Conservation (phyloP, 202 grass and related monocot genomes). For the Musa balbisiana region DNA sequence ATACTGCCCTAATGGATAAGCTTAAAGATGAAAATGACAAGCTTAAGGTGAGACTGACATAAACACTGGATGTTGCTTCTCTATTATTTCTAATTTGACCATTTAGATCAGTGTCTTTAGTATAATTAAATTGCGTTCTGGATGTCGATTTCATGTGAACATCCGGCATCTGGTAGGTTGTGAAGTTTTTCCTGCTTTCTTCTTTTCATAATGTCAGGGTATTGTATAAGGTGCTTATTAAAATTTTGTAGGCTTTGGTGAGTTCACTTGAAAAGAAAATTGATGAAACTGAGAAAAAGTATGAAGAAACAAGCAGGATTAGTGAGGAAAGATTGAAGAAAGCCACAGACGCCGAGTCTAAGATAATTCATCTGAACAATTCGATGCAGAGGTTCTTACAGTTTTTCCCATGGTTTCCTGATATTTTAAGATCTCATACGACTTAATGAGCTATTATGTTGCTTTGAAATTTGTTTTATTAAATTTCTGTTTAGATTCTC, state of each 20-base stretch:
- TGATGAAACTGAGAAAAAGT: slow-evolving; percentile 86
- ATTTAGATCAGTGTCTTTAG: background rate
- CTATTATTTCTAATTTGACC: background rate
- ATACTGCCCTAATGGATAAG: slow-evolving; percentile 77
- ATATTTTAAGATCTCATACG: too few relatives aligned
- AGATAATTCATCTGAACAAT: slow-evolving; percentile 76
- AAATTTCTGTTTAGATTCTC: background rate
- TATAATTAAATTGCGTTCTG: background rate
- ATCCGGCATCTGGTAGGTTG: background rate
- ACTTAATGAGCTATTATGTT: background rate
- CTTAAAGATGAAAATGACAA: slow-evolving; percentile 94
- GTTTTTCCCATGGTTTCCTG: background rate
- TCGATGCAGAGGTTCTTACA: slow-evolving; percentile 67
- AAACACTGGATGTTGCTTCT: background rate
- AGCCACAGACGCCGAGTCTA: slow-evolving; percentile 67
- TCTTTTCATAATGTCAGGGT: background rate
- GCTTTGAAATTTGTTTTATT: background rate
- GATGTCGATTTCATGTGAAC: background rate
- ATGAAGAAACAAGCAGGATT: slow-evolving; percentile 83
- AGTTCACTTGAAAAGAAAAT: slow-evolving; percentile 95
- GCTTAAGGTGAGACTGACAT: slow-evolving; percentile 60
- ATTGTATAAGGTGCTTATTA: slow-evolving; percentile 7
- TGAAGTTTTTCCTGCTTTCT: background rate
- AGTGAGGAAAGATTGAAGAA: slow-evolving; percentile 89
- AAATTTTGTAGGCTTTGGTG: slow-evolving; percentile 53